Conservation (phyloP, 345 rosid species). For the Moricandia arvensis region DNA sequence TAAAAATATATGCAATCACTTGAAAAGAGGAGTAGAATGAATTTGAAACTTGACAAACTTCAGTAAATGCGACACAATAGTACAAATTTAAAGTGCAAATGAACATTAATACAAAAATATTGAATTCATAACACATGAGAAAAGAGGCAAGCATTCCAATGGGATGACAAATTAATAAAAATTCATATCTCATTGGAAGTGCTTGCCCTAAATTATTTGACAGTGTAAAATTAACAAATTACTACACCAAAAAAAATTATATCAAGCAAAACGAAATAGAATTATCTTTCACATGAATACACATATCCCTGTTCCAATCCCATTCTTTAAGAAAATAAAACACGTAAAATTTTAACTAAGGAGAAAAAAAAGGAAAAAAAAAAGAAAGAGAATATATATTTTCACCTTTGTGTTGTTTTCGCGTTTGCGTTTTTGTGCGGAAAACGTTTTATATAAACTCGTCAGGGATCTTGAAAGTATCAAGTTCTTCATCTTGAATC, state of each 20-base stretch:
- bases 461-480: slow-evolving; percentile 58
- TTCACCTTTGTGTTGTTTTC: slow-evolving; percentile 30
- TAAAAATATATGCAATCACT: not conserved
- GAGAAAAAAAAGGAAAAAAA: not conserved
- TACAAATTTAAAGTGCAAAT: slow-evolving; percentile 2
- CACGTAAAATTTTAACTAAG: slow-evolving; percentile 4
- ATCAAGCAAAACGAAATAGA: slow-evolving; percentile 11
- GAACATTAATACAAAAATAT: slow-evolving; percentile 19
- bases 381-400: slow-evolving; percentile 18
- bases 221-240: slow-evolving; percentile 25
- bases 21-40: slow-evolving; percentile 13
- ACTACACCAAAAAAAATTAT: slow-evolving; percentile 14
- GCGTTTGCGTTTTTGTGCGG: slow-evolving; percentile 18
- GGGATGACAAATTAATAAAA: slow-evolving; percentile 20
- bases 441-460: slow-evolving; percentile 40
- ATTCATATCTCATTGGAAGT: slow-evolving; percentile 12
- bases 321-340: not conserved
- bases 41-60: not conserved
- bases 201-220: slow-evolving; percentile 16
- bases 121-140: not conserved
- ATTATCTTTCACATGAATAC: slow-evolving; percentile 21
- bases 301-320: slow-evolving; percentile 15
- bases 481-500: slow-evolving; percentile 74
- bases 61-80: slow-evolving; percentile 17
- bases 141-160: slow-evolving; percentile 20